These are phyloP conservation scores for Euphorbia celastroides DNA, from an alignment of 441 rosid genomes.

Conservation along the genomic window DNA sequence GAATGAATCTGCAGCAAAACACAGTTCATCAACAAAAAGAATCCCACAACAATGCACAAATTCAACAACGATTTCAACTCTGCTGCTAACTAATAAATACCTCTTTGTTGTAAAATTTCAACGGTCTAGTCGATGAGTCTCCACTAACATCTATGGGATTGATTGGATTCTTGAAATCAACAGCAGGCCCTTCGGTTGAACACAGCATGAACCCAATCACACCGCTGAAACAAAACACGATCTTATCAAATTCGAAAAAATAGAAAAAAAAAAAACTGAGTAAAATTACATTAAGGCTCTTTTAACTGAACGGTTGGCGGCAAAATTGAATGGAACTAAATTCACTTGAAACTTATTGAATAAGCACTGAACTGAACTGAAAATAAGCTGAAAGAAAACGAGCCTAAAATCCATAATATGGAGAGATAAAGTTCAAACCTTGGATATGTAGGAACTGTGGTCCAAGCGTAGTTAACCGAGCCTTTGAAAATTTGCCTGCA, in stretches of 20 bases:
- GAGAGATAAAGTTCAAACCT: constrained; percentile 34
- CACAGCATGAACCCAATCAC: constrained; percentile 97
- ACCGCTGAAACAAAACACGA: constrained; percentile 43
- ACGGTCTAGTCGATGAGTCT: constrained; percentile 41
- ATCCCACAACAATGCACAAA: too few species aligned
- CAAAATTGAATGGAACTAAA: too few species aligned
- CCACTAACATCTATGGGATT: constrained; percentile 51
- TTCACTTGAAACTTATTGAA: too few species aligned
- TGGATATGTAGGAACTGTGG: constrained; percentile 95
- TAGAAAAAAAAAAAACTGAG: not conserved
- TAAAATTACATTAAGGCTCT: too few species aligned
- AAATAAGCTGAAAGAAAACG: too few species aligned
- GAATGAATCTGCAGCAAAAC: too few species aligned
- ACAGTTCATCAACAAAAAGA: too few species aligned
- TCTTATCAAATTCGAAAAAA: not conserved
- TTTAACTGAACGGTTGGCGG: too few species aligned
- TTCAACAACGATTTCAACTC: not conserved
- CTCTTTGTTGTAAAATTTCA: constrained; percentile 83
- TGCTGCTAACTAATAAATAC: constrained; percentile 19
- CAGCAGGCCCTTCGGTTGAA: constrained; percentile 80
- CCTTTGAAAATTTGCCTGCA: constrained; percentile 87
- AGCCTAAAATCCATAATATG: too few species aligned
- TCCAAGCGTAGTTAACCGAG: constrained; percentile 92
- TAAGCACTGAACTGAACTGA: not conserved
- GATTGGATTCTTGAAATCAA: constrained; percentile 86